Conservation (phyloP, 495 filamentous ascomycete species). For the Xylaria flabelliformis region DNA sequence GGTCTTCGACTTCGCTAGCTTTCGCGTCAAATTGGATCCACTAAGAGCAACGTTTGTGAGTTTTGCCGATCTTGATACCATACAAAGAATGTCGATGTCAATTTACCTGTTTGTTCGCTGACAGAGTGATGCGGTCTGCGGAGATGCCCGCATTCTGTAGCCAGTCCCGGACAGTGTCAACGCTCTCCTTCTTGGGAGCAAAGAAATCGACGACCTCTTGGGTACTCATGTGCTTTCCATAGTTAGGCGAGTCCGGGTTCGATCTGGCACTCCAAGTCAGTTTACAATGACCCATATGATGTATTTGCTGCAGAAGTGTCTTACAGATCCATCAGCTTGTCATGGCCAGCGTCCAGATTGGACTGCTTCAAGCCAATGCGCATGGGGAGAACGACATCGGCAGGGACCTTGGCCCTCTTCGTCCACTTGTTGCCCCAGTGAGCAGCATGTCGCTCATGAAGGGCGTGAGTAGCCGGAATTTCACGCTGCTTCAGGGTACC, state of each 20-base stretch:
- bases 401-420: constrained; percentile 31
- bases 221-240: constrained; percentile 59
- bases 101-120: constrained; percentile 37
- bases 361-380: constrained; percentile 43
- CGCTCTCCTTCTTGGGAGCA: constrained; percentile 49
- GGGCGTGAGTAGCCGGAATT: constrained; percentile 37
- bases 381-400: constrained; percentile 37
- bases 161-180: constrained; percentile 57
- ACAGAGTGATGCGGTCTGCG: constrained; percentile 28
- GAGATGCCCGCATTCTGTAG: constrained; percentile 58
- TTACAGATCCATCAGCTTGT: constrained; percentile 46
- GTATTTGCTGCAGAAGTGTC: background rate
- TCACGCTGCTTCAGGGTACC: constrained; percentile 30
- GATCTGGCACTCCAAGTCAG: constrained; percentile 74
- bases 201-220: constrained; percentile 60
- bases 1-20: constrained; percentile 56
- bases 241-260: constrained; percentile 65
- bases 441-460: constrained; percentile 44
- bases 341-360: constrained; percentile 39
- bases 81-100: background rate
- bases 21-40: constrained; percentile 63
- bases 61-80: constrained; percentile 39
- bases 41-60: constrained; percentile 32
- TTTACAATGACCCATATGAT: constrained; percentile 34
- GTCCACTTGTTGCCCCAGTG: constrained; percentile 37